phyloP scores from a whole-genome alignment of 202 grass and related monocot genomes.

The Sporobolus alterniflorus region DNA sequence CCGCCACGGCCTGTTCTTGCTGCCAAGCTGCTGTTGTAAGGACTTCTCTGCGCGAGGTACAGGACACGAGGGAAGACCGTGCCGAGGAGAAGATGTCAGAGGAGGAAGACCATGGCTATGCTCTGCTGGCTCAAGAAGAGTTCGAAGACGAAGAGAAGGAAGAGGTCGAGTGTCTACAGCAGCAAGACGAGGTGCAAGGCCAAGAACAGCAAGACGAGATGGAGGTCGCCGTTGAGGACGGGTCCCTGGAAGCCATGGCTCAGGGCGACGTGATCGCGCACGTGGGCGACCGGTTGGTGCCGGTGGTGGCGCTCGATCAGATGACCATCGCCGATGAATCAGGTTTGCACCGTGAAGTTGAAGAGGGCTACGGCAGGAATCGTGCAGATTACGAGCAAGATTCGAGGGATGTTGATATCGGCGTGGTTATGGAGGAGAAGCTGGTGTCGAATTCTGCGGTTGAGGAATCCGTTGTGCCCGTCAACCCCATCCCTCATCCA shows the following conservation, averaged over 20 bases:
- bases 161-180: not conserved
- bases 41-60: conserved; percentile 19
- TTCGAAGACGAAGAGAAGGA: conserved; percentile 34
- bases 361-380: not conserved
- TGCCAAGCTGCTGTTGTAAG: conserved; percentile 48
- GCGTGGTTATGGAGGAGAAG: conserved; percentile 51
- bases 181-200: not conserved
- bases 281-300: conserved; percentile 33
- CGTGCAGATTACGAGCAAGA: not conserved
- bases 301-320: conserved; percentile 52
- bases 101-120: conserved; percentile 30
- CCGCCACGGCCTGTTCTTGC: conserved; percentile 54
- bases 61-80: not conserved
- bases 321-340: conserved; percentile 45
- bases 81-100: not conserved
- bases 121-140: conserved; percentile 53
- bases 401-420: conserved; percentile 26
- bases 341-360: conserved; percentile 1
- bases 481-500: not conserved
- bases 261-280: conserved; percentile 28
- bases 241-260: conserved; percentile 38
- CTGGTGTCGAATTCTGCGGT: conserved; percentile 45
- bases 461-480: conserved; percentile 26
- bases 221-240: conserved; percentile 28
- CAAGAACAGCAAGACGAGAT: not conserved